Conservation (phyloP, 73 alveolate genomes). For the Durusdinium trenchii region DNA sequence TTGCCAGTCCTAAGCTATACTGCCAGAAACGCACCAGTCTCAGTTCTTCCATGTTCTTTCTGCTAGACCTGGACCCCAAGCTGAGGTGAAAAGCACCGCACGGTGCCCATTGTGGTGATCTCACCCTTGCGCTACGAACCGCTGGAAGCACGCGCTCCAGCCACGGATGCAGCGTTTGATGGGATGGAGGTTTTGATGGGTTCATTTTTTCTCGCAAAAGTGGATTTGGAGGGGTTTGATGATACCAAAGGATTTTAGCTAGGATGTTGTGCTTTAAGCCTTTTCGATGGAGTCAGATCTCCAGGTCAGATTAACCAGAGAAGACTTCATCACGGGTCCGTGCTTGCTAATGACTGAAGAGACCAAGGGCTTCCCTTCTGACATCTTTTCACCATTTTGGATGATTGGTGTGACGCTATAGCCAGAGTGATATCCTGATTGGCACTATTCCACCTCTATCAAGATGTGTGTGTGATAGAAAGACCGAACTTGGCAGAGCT, state of each 20-base stretch:
- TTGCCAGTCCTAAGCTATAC: too few species aligned
- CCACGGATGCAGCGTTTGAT: background rate
- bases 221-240: background rate
- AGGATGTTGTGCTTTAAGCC: background rate
- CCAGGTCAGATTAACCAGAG: background rate
- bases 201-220: too few species aligned
- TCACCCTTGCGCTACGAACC: conserved; percentile 82
- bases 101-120: conserved; percentile 66
- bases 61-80: background rate
- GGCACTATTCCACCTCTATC: too few species aligned
- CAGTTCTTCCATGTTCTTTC: background rate
- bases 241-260: background rate
- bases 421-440: too few species aligned
- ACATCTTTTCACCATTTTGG: too few species aligned
- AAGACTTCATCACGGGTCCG: background rate
- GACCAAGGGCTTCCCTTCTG: too few species aligned
- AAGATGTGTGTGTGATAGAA: too few species aligned
- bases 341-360: background rate
- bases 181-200: conserved; percentile 12
- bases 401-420: too few species aligned
- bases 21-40: too few species aligned
- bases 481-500: too few species aligned
- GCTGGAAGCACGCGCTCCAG: conserved; percentile 46
- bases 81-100: background rate
- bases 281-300: too few species aligned